Evolutionary conservation across 106 monocot species (phyloP).

Genomic region (Dendrobium officinale): DNA sequence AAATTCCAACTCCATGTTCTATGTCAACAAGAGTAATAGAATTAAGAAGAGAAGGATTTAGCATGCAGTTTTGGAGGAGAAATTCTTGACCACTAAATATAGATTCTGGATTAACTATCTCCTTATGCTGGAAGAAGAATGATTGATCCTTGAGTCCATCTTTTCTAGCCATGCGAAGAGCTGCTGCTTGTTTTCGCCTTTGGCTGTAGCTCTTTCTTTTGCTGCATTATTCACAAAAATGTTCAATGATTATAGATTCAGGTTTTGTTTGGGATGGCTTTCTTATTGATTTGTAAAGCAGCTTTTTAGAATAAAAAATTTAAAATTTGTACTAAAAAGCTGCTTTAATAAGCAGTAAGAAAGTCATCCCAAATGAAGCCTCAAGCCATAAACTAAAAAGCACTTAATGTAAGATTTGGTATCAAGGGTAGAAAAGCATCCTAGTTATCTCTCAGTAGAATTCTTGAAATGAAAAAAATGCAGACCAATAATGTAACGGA

Average conservation of each 20-base stretch:
- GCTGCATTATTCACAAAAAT: constrained; percentile 1
- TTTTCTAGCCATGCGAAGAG: not conserved
- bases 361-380: no score
- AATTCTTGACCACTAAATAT: not conserved
- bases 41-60: not conserved
- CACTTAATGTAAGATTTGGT: no score
- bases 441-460: not conserved
- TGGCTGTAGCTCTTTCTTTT: constrained; percentile 2
- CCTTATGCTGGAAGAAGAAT: not conserved
- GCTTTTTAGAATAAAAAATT: no score
- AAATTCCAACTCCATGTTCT: not conserved
- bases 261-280: no score
- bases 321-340: no score
- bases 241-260: not conserved
- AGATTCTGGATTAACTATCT: not conserved
- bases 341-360: no score
- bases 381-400: not conserved
- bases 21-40: not conserved
- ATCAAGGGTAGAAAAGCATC: no score
- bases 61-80: not conserved
- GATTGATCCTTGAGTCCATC: not conserved
- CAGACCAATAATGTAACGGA: not conserved
- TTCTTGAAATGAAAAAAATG: not conserved
- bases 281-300: no score
- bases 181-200: not conserved